Evolutionary conservation across 2,329 filamentous ascomycete genomes (phyloP), one percentile per base, ranked within the genome.

Genomic region (Pestalotiopsis sp.): DNA sequence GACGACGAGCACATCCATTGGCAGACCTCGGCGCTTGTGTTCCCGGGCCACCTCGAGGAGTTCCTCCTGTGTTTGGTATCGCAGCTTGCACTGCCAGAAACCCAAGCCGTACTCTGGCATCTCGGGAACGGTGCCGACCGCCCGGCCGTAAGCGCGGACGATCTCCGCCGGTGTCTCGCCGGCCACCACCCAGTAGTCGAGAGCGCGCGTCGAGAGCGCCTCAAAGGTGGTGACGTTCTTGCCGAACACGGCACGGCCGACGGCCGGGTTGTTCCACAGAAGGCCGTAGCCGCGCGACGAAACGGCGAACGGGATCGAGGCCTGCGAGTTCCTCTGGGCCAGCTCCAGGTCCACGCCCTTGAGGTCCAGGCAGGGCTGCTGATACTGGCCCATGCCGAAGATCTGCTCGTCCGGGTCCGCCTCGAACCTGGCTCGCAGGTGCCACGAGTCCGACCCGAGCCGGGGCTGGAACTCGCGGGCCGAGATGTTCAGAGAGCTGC

Each of bases 21-120:
- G 89, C n/a, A 92, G 75, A 0, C 86, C 75, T 1, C 88, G 80
- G 39, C 80, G 78, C 65, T 83, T 84, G 71, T 91, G 88, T 73
- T 91, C 88, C 5, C 89, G 77, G 0, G 89, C 89, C 0, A 92
- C 84, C 4, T 81, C 77, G 0, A 92, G 80, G 0, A 91, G 75
- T 74, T 92, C 88, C 20, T 91, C 88, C 73, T 92, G 90, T 0
- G 86, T 91, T 76, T 88, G 86, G 72, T 92, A 92, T 1, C 89
- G 83, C 13, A 91, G 79, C 77, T 90, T 91, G 77, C 88, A 91
- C 75, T 92, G 90, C 89, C 89, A 91, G 75, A 91, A 92, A 0
- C 90, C 90, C 0, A 92, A 81, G 0, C 89, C 89, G 72, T 90
- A 91, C 71, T 91, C 89, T 1, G 90, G 90, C 89, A 92, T 91